Evolutionary conservation across 2,329 filamentous ascomycete species (phyloP).

Genomic region (Aureobasidium namibiae): DNA sequence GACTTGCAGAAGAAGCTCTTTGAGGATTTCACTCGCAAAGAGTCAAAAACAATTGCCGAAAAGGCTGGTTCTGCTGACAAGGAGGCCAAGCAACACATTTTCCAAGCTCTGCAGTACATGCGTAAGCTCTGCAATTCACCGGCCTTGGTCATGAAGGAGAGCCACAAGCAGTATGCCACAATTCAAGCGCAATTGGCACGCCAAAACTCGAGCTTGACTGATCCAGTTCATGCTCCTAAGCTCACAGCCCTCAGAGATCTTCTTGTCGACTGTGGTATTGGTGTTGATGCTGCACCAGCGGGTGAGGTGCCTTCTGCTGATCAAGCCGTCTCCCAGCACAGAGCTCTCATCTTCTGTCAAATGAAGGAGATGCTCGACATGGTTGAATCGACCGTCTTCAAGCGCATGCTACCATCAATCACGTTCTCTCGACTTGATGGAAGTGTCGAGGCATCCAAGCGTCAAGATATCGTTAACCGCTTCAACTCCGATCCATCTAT

Average conservation of each 20-base stretch:
- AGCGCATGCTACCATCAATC: slow-evolving; percentile 82
- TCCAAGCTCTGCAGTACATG: slow-evolving; percentile 99
- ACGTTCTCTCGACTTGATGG: slow-evolving; percentile 93
- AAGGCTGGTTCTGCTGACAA: slow-evolving; percentile 81
- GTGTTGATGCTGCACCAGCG: slow-evolving; percentile 47
- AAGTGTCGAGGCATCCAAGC: slow-evolving; percentile 81
- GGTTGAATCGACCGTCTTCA: slow-evolving; percentile 88
- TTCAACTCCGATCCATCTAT: slow-evolving; percentile 98
- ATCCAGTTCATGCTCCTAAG: slow-evolving; percentile 85
- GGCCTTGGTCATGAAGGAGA: slow-evolving; percentile 90
- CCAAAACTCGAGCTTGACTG: slow-evolving; percentile 73
- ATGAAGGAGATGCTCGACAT: slow-evolving; percentile 99
- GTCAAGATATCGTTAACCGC: slow-evolving; percentile 96
- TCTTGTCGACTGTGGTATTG: slow-evolving; percentile 97
- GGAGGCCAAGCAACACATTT: slow-evolving; percentile 94
- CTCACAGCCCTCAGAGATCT: slow-evolving; percentile 82
- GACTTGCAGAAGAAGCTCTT: slow-evolving; percentile 93
- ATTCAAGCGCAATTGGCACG: slow-evolving; percentile 73
- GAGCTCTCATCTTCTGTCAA: slow-evolving; percentile 94
- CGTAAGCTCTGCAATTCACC: slow-evolving; percentile 98
- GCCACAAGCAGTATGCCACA: slow-evolving; percentile 80
- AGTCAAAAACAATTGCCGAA: slow-evolving; percentile 77
- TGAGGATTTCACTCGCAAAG: slow-evolving; percentile 90
- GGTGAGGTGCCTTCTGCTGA: slow-evolving; percentile 51
- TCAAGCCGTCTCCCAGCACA: slow-evolving; percentile 88